Percentiles rank a stretch among this genome's conserved stretches.
Conservation (phyloP, 192 early-diverging fungal species). For the Haplosporangium gracile region DNA sequence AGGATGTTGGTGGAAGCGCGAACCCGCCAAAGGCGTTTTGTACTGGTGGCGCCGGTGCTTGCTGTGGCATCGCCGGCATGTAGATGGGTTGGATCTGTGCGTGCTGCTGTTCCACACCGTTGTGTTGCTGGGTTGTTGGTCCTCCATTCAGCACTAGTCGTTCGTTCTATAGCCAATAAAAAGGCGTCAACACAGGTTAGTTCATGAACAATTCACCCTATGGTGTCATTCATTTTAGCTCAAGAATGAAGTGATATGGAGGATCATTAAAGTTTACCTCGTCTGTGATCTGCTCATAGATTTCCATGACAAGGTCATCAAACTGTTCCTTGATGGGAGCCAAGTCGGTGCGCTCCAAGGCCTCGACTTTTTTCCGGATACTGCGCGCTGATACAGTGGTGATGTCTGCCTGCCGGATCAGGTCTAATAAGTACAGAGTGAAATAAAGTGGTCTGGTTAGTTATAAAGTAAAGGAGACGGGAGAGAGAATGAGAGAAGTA, state of each 20-base stretch:
- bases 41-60: constrained; percentile 2
- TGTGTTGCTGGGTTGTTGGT: not conserved
- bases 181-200: not conserved
- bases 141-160: constrained; percentile 21
- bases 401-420: constrained; percentile 50
- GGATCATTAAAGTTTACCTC: constrained; percentile 14
- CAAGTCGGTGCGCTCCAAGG: constrained; percentile 32
- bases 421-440: constrained; percentile 14
- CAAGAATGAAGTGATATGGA: not conserved
- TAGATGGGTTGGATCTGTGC: not conserved
- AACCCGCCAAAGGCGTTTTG: constrained; percentile 21
- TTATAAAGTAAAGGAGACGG: not conserved
- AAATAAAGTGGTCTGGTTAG: not conserved
- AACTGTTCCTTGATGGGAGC: constrained; percentile 38
- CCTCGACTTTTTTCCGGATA: constrained; percentile 53
- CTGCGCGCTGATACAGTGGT: constrained; percentile 52
- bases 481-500: not conserved
- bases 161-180: constrained; percentile 21
- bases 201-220: not conserved
- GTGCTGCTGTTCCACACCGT: not conserved
- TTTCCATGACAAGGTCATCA: constrained; percentile 57
- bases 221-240: not conserved
- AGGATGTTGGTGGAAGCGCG: constrained; percentile 52
- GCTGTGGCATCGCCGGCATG: constrained; percentile 11
- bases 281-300: constrained; percentile 46